A percentile compares a stretch with the other conserved stretches of the same genome.
These are phyloP conservation scores for Citrullus colocynthis DNA, from an alignment of 306 rosid genomes.

Conservation along the genomic window DNA sequence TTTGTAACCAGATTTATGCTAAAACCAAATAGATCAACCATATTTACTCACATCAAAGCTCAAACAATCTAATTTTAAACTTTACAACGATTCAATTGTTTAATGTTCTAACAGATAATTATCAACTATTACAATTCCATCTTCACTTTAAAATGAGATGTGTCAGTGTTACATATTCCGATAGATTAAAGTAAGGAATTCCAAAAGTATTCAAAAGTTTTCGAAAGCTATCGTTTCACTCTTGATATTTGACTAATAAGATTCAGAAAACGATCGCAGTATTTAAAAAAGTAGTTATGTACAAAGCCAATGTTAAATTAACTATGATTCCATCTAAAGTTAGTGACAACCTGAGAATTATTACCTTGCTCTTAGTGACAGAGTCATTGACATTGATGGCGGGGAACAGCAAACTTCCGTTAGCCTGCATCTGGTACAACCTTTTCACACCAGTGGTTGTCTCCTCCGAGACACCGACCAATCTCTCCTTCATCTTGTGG, in stretches of 20 bases:
- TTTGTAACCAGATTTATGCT: too few species aligned
- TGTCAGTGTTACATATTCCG: too few species aligned
- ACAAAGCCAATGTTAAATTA: neutral
- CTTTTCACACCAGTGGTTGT: slow-evolving; percentile 99
- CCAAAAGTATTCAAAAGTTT: too few species aligned
- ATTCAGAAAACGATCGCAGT: too few species aligned
- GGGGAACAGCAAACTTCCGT: slow-evolving; percentile 65
- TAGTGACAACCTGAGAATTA: neutral
- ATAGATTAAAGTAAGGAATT: too few species aligned
- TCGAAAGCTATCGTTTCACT: too few species aligned
- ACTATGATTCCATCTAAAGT: neutral
- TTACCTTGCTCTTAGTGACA: slow-evolving; percentile 97
- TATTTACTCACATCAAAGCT: too few species aligned
- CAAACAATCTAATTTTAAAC: too few species aligned
- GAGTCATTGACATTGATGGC: slow-evolving; percentile 95
- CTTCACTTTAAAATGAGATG: neutral
- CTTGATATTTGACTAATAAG: too few species aligned
- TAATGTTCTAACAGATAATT: neutral
- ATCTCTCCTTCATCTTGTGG: slow-evolving; percentile 74
- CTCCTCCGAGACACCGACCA: slow-evolving; percentile 92
- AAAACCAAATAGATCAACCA: too few species aligned
- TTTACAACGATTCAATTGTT: neutral
- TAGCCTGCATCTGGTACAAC: slow-evolving; percentile 83
- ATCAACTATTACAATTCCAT: too few species aligned
- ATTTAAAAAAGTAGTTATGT: neutral